Evolutionary conservation across 169 alveolate species (phyloP), one percentile per base, ranked within the genome.

Genomic region (Plasmodium relictum): DNA sequence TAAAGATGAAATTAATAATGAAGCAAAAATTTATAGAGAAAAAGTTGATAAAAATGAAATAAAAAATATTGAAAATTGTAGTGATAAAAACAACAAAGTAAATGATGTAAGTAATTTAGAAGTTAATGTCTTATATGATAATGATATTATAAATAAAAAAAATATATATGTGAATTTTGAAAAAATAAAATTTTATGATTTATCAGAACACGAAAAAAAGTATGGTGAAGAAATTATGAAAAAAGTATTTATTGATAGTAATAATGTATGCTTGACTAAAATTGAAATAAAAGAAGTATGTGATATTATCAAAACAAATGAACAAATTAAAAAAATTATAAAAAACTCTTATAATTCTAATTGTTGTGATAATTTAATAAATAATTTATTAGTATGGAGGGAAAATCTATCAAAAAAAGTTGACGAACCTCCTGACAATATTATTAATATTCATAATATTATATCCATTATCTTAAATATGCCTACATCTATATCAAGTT

Each of bases 381-480:
- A 69, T 22, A 39, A 85, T 48, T 41, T 85, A 69, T 70, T 85
- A 70, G 5, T 16, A 5, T 85, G 85, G 85, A 70, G 92, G 26
- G 74, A 70, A 70, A 45, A 85, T 42, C 31, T 85, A 41, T 42
- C 92, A 4, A 85, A 85, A 70, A 70, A 54, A 44, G 12, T 26
- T 18, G 86, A 85, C 54, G 85, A 56, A 70, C 6, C 85, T 22
- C 85, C 73, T 9, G 92, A 85, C 24, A 70, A 66, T 72, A 69
- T 85, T 41, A 54, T 85, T 58, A 85, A 85, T 26, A 69, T 85
- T 44, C 87, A 85, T 50, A 85, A 62, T 61, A 68, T 85, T 3
- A 71, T 85, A 48, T 85, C 92, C 9, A 85, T 85, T 44, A 24
- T 85, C n/a, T 42, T 85, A 37, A 85, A 85, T 52, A 61, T 22